phyloP scores from a whole-genome alignment of 2,329 filamentous ascomycete species.

The Diaporthe destruens region DNA sequence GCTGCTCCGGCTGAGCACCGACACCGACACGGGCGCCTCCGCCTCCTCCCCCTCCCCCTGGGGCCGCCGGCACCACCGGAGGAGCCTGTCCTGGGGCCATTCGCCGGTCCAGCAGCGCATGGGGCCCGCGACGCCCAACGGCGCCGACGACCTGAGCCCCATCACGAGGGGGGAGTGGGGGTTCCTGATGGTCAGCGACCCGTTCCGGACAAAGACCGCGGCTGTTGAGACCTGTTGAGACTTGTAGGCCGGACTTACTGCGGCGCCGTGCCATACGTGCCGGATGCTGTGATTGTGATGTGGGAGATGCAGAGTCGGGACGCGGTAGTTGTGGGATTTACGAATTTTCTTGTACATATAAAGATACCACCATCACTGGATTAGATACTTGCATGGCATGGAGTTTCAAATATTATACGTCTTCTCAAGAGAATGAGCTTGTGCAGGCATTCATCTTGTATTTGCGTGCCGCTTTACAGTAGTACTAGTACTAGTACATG shows the following conservation, averaged over 20 bases:
- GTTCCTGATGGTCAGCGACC: constrained; percentile 66
- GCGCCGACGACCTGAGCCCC: constrained; percentile 72
- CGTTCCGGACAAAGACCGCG: constrained; percentile 59
- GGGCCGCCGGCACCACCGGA: constrained; percentile 53
- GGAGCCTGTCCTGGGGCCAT: constrained; percentile 30
- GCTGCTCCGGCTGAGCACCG: constrained; percentile 29
- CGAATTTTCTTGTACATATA: constrained; percentile 6
- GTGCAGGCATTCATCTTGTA: too few species aligned
- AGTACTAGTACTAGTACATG: not conserved
- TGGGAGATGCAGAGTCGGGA: not conserved
- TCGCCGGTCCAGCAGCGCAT: constrained; percentile 44
- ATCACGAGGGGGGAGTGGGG: constrained; percentile 74
- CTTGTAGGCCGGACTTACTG: not conserved
- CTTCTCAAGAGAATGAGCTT: not conserved
- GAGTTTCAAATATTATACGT: not conserved
- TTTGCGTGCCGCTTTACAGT: not conserved
- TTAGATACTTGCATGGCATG: constrained; percentile 26
- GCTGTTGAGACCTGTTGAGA: constrained; percentile 65
- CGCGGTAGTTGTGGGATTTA: not conserved
- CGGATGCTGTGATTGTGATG: too few species aligned
- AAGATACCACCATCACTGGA: constrained; percentile 34
- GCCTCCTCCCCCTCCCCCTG: constrained; percentile 42
- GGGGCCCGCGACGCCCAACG: constrained; percentile 69
- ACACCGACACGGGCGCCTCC: too few species aligned
- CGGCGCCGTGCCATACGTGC: too few species aligned